Evolutionary conservation across 2,329 filamentous ascomycete genomes (phyloP), one percentile per base, ranked within the genome.

Genomic region (Neonectria coccinea): DNA sequence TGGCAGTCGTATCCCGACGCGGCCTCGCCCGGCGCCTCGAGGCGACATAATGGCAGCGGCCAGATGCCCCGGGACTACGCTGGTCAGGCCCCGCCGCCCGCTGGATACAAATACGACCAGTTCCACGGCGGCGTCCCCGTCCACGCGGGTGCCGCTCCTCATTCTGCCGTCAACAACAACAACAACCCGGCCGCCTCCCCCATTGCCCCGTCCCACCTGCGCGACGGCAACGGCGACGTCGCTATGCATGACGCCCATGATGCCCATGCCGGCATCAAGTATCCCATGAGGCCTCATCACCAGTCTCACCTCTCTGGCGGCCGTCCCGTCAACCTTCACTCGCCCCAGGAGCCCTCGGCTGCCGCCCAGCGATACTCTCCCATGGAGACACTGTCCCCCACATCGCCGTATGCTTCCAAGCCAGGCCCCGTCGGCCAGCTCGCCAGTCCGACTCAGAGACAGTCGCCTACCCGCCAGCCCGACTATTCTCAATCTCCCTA

Each of bases 361-460:
- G 93, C 93, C 62, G 92, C 94, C 64, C 92, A 97, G 78, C 89
- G 94, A 76, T 98, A 98, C 81, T 98, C 95, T 51, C 96, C 95
- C 68, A 97, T 97, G 94, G 95, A 97, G 78, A 88, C 89, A 16
- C 83, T 97, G 66, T 93, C 94, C 65, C 92, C 94, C 44, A 89
- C 91, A 36, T 91, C 92, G 60, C 90, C 93, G 36, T 97, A 97
- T 81, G 86, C 88, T 50, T 76, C 85, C 82, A 81, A 92, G 83
- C 77, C 88, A 84, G 85, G 86, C 70, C 77, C 88, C 84, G 85
- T 86, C 68, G 75, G 79, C 76, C 82, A 91, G 82, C 83, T 84
- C 78, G 73, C 83, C 71, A 79, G 82, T 77, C 79, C 85, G 70
- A 79, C 86, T 72, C 84, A 87, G 70, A 89, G 92, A 66, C 92